A percentile compares a stretch with the other conserved stretches of the same genome.
phyloP scores from a whole-genome alignment of 2,329 filamentous ascomycete species.

The Didymella lethalis region DNA sequence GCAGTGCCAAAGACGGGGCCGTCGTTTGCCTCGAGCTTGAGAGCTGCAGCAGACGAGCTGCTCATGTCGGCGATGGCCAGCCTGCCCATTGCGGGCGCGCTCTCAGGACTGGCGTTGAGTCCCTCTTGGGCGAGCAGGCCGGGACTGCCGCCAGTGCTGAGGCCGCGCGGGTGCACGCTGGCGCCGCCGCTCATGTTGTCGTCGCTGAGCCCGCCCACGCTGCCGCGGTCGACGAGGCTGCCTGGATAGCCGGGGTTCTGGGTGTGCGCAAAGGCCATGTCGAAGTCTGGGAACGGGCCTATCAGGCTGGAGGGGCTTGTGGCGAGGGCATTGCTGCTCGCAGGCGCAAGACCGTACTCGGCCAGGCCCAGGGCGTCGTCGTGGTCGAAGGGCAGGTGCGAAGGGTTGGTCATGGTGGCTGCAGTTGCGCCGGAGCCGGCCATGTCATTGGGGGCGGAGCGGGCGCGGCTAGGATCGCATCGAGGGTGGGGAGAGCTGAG shows the following conservation, averaged over 20 bases:
- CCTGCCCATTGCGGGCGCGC: conserved; percentile 40
- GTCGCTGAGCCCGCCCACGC: conserved; percentile 42
- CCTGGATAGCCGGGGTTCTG: conserved; percentile 29
- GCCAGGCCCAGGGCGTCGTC: conserved; percentile 47
- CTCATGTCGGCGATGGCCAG: conserved; percentile 43
- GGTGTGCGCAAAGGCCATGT: conserved; percentile 39
- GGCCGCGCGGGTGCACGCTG: conserved; percentile 39
- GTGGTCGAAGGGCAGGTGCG: conserved; percentile 40
- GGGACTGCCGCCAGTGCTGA: conserved; percentile 47
- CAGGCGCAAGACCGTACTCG: conserved; percentile 47
- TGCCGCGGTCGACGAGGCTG: conserved; percentile 39
- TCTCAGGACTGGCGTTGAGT: conserved; percentile 49
- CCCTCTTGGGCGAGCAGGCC: conserved; percentile 40
- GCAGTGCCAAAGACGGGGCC: conserved; percentile 34
- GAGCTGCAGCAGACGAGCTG: conserved; percentile 36
- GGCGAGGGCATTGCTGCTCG: conserved; percentile 17
- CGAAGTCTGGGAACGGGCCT: conserved; percentile 44
- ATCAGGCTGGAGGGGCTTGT: conserved; percentile 37
- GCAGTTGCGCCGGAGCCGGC: conserved; percentile 39
- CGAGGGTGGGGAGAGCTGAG: conserved; percentile 15
- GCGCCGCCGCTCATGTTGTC: conserved; percentile 39
- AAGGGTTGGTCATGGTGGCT: conserved; percentile 41
- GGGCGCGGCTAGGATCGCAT: conserved; percentile 34
- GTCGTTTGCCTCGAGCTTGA: conserved; percentile 42
- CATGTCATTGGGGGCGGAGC: conserved; percentile 37